Evolutionary conservation across 495 filamentous ascomycete species (phyloP), one percentile per base, ranked within the genome.

Genomic region (Aspergillus asperescens): DNA sequence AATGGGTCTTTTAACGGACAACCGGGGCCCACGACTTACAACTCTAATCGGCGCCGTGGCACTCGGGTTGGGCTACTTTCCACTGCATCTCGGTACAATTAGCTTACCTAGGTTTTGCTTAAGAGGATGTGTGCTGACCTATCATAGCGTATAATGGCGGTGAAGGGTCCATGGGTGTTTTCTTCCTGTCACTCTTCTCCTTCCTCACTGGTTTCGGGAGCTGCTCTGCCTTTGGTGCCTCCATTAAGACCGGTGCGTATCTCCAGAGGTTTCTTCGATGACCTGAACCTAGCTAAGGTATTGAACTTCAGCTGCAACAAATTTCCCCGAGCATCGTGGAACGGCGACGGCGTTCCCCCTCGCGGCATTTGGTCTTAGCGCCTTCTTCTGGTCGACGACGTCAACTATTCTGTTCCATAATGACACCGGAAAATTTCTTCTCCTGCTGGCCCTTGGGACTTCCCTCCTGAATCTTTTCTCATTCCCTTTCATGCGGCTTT

Each of bases 311-410:
- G 92, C 89, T 51, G 91, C 94, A 27, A 75, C 91, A 35, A 98
- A 98, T 67, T 98, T 90, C 78, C 94, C 92, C 1, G 76, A 84
- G 28, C 87, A 95, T 61, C 83, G 93, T 38, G 93, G 94, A 48
- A 96, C 92, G 16, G 93, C 93, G 12, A 97, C 93, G 6, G 90
- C 89, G 2, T 89, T 97, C 62, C 92, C 93, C 6, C 71, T 98
- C 39, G 84, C 92, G 35, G 90, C 88, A 4, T 96, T 97, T 66
- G 93, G 93, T 20, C 75, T 98, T 25, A 96, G 92, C 70, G 93
- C 93, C 41, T 90, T 97, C 65, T 95, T 97, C 78, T 98, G 95
- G 74, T 87, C 93, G 15, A 75, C 81, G 16, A 69, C 90, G 19
- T 88, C 90, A 3, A 78, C 79, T 28, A 58, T 92, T 40, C 75